Conservation (phyloP, 257 asterid species). For the Linaria vulgaris region DNA sequence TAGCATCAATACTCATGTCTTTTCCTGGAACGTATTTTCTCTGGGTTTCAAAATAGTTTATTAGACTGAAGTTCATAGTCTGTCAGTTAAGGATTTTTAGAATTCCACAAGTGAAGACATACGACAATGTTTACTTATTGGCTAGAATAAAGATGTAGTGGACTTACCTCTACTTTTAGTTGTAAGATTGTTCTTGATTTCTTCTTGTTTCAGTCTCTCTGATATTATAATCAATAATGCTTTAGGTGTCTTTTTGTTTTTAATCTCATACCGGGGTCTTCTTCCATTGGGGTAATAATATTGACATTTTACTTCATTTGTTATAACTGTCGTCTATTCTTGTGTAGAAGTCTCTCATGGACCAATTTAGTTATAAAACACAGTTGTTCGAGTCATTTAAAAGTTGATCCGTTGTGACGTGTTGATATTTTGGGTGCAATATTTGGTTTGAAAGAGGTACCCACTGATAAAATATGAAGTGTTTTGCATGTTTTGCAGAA, state of each 20-base stretch:
- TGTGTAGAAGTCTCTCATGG: conserved; percentile 3
- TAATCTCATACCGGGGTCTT: conserved; percentile 1
- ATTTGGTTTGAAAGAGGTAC: conserved; percentile 20
- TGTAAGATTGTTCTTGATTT: conserved; percentile 4
- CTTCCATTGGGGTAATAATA: conserved; percentile 4
- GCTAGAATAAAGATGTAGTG: too few relatives aligned
- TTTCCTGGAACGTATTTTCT: background rate
- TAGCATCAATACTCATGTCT: background rate
- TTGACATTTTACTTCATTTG: background rate
- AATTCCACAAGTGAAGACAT: too few relatives aligned
- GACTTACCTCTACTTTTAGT: background rate
- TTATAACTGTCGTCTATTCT: background rate
- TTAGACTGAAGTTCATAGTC: background rate
- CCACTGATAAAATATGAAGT: conserved; percentile 13
- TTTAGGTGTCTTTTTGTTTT: background rate
- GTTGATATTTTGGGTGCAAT: conserved; percentile 10
- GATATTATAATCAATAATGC: background rate
- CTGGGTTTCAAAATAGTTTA: background rate
- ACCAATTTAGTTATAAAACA: conserved; percentile 13
- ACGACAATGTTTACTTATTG: background rate
- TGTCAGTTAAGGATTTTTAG: too few relatives aligned
- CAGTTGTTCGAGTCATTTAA: conserved; percentile 10
- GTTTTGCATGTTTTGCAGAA: conserved; percentile 57
- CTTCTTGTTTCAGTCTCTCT: conserved; percentile 4
- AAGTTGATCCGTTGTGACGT: conserved; percentile 20